Evolutionary conservation across 768 basidiomycete genomes (phyloP), one percentile per base, ranked within the genome.

Genomic region (Agaricus subrufescens): DNA sequence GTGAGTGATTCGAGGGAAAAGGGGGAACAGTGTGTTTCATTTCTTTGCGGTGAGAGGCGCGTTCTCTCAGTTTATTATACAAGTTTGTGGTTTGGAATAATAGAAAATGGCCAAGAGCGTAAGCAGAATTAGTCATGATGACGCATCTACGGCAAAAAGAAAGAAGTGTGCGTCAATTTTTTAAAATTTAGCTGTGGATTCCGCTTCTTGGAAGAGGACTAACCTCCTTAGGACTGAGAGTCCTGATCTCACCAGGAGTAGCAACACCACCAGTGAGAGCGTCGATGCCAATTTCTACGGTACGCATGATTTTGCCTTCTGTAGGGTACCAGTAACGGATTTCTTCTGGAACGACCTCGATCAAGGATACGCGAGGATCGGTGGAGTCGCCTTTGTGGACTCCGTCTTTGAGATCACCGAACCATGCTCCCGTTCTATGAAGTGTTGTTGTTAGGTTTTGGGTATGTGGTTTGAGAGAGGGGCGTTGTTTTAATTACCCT

Each of bases 361-460:
- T 90, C 37, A 90, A 68, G 6, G 85, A 78, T 3, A 97, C 79
- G 26, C 94, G 82, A 0, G 93, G 91, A 60, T 96, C 94, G 46
- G 77, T 73, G 30, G 78, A 78, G 62, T 87, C 82, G n/a, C 93
- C 94, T 62, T 83, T 86, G 68, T 94, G 93, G 5, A 87, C 72
- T 15, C 89, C 90, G 60, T 96, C 93, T 31, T 86, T 85, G 53
- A 94, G 75, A 65, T 96, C 87, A 38, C 90, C 91, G 62, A 95
- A 95, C 79, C 91, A 97, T 0, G 86, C 87, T 8, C 79, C 67
- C 31, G 82, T 75, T 2, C 87, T 90, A 47, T 23, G 8, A 1
- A 42, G 46, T 46, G n/a, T 26, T 14, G 10, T 37, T 44, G 30
- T 34, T 9, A 26, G 52, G 26, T 38, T 31, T 19, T 19, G 19